Conservation (phyloP, 129 eudicot genomes). For the Saposhnikovia divaricata region DNA sequence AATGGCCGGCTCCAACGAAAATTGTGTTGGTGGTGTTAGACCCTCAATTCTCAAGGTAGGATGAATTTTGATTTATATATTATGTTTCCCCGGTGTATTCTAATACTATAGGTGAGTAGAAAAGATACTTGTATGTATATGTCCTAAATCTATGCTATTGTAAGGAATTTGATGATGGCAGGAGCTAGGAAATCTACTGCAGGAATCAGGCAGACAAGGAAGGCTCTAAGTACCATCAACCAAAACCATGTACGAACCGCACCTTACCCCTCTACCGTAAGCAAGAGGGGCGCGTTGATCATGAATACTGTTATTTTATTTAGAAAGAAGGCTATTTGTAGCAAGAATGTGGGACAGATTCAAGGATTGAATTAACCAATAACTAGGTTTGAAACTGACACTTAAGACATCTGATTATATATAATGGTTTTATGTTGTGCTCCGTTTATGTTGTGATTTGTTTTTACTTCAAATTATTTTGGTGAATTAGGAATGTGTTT, state of each 20-base stretch:
- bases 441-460: too few relatives aligned
- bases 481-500: too few relatives aligned
- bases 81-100: too few relatives aligned
- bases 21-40: slow-evolving; percentile 31
- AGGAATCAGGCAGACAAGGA: slow-evolving; percentile 40
- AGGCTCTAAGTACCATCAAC: slow-evolving; percentile 51
- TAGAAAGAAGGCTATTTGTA: slow-evolving; percentile 37
- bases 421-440: too few relatives aligned
- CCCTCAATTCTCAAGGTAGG: slow-evolving; percentile 44
- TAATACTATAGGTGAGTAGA: too few relatives aligned
- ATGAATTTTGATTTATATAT: not conserved
- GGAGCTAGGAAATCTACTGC: slow-evolving; percentile 30
- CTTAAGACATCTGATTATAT: too few relatives aligned
- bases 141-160: not conserved
- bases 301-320: too few relatives aligned
- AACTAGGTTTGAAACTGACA: slow-evolving; percentile 56
- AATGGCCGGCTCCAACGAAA: slow-evolving; percentile 42
- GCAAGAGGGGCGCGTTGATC: slow-evolving; percentile 33
- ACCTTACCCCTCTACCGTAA: slow-evolving; percentile 30
- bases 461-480: too few relatives aligned
- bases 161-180: slow-evolving; percentile 22
- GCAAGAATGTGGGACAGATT: slow-evolving; percentile 33
- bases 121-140: not conserved
- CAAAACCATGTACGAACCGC: slow-evolving; percentile 43
- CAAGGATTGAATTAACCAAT: slow-evolving; percentile 57